These are phyloP conservation scores for Ascosphaera apis DNA, from an alignment of 2,329 filamentous ascomycete species.

Conservation along the genomic window DNA sequence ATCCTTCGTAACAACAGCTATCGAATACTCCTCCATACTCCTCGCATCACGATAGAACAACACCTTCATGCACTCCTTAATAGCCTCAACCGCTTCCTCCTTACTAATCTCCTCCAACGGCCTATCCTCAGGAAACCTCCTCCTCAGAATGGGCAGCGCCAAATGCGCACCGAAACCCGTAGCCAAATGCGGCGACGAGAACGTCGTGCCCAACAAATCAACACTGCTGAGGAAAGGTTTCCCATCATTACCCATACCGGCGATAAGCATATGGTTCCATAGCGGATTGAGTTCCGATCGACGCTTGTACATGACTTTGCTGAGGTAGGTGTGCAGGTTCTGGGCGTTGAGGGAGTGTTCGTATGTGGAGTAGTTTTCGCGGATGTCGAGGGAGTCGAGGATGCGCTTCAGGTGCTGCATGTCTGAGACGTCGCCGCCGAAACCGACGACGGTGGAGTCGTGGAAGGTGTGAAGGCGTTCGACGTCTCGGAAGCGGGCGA, in stretches of 20 bases:
- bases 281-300: constrained; percentile 90
- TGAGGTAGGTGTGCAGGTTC: constrained; percentile 89
- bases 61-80: constrained; percentile 96
- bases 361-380: constrained; percentile 55
- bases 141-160: constrained; percentile 75
- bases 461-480: constrained; percentile 86
- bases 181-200: constrained; percentile 64
- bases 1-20: constrained; percentile 72
- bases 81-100: constrained; percentile 55
- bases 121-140: constrained; percentile 62
- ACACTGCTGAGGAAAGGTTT: constrained; percentile 79
- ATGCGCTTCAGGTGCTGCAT: constrained; percentile 97
- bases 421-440: constrained; percentile 92
- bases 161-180: constrained; percentile 88
- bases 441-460: constrained; percentile 62
- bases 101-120: constrained; percentile 45
- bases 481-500: constrained; percentile 88
- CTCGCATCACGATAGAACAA: constrained; percentile 92
- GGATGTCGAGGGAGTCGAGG: constrained; percentile 63
- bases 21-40: constrained; percentile 73
- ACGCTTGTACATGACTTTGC: constrained; percentile 88
- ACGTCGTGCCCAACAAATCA: constrained; percentile 83
- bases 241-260: constrained; percentile 55
- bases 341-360: constrained; percentile 49
- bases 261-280: constrained; percentile 89